These are phyloP conservation scores for Chlamydomonas sp. DNA, from an alignment of 139 green algal species.

Conservation along the genomic window DNA sequence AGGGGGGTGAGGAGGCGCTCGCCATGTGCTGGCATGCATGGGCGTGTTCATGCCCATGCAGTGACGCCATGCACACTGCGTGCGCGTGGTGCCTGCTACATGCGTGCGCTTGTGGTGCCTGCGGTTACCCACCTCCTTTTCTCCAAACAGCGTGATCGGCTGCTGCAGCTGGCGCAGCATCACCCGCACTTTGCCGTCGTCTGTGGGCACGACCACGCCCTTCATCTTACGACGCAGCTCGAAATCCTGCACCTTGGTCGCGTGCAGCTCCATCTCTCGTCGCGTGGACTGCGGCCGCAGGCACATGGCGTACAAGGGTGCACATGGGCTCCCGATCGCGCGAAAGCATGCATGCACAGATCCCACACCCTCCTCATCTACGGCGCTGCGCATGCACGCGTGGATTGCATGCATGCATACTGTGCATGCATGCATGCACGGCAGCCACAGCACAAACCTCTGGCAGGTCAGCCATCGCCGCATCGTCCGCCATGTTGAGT, in stretches of 20 bases:
- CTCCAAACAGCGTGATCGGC: slow-evolving; percentile 94
- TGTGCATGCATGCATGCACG: neutral
- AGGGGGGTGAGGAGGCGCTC: no score
- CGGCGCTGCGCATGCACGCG: no score
- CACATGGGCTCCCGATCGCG: no score
- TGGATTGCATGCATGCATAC: neutral
- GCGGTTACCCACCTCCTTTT: slow-evolving; percentile 80
- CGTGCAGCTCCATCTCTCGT: slow-evolving; percentile 45
- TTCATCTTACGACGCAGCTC: slow-evolving; percentile 64
- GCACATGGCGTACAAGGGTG: no score
- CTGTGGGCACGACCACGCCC: slow-evolving; percentile 61
- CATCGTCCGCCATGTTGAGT: neutral
- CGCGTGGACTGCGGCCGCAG: slow-evolving; percentile 21
- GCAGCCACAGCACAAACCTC: slow-evolving; percentile 8
- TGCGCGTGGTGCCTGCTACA: no score
- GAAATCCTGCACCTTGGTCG: slow-evolving; percentile 61
- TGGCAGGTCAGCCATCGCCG: slow-evolving; percentile 1
- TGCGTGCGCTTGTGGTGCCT: slow-evolving; percentile 77
- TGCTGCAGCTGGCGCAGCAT: slow-evolving; percentile 74
- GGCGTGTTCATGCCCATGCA: no score
- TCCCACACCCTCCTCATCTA: neutral
- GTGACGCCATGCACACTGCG: no score
- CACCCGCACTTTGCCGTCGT: slow-evolving; percentile 58
- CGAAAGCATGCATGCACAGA: neutral
- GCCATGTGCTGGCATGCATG: no score